Conservation (phyloP, 768 basidiomycete species). For the Antrodiella citrinella region DNA sequence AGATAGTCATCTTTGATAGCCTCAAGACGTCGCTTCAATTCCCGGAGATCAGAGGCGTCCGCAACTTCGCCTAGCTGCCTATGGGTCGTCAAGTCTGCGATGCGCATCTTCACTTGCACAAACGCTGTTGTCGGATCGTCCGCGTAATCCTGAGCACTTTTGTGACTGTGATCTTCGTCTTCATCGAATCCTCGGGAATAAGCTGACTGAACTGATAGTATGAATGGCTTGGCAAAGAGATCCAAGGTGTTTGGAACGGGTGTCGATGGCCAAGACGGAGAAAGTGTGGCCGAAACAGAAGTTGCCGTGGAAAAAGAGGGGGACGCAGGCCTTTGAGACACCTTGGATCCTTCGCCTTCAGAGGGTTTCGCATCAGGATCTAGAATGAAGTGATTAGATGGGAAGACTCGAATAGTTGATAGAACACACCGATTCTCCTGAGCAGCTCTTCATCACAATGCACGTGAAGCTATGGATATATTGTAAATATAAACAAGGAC, state of each 20-base stretch:
- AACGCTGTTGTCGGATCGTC: conserved; percentile 53
- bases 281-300: background rate
- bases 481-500: background rate
- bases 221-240: background rate
- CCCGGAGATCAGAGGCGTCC: conserved; percentile 23
- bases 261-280: background rate
- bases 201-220: background rate
- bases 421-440: conserved; percentile 26
- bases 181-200: background rate
- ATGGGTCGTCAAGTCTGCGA: conserved; percentile 36
- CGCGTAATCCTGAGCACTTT: background rate
- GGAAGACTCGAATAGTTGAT: background rate
- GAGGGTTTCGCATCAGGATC: background rate
- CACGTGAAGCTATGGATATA: conserved; percentile 46
- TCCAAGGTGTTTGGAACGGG: background rate
- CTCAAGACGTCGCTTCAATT: conserved; percentile 38
- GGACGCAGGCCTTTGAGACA: background rate
- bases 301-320: background rate
- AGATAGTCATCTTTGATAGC: conserved; percentile 52
- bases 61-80: conserved; percentile 21
- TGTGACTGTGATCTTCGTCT: background rate
- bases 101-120: conserved; percentile 51
- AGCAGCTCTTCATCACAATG: conserved; percentile 58
- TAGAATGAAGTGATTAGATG: background rate
- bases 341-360: background rate